Evolutionary conservation across 2,329 filamentous ascomycete genomes (phyloP).

Genomic region (Myriosclerotinia curreyana): DNA sequence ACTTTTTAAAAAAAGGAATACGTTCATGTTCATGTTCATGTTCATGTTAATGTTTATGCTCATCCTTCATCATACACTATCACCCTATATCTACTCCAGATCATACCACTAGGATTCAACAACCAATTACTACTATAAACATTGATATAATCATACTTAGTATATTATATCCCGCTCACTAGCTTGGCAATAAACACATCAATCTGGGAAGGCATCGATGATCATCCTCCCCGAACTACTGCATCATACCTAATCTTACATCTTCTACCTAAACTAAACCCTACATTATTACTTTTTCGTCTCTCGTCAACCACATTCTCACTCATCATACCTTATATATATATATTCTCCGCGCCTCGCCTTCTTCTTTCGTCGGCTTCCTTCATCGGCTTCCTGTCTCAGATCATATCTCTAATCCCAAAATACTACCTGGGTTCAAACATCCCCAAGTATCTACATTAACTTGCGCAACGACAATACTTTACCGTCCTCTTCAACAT

Average conservation of each 20-base stretch:
- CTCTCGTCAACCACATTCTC: slow-evolving; percentile 16
- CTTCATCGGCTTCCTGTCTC: slow-evolving; percentile 31
- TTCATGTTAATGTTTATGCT: neutral
- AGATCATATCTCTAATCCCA: slow-evolving; percentile 29
- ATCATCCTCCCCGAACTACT: slow-evolving; percentile 32
- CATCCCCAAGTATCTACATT: slow-evolving; percentile 16
- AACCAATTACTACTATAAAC: slow-evolving; percentile 1
- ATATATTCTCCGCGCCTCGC: slow-evolving; percentile 31
- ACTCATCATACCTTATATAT: slow-evolving; percentile 25
- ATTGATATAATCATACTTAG: neutral
- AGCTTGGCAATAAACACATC: slow-evolving; percentile 22
- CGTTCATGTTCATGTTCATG: slow-evolving; percentile 6
- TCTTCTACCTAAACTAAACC: slow-evolving; percentile 16
- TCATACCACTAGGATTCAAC: slow-evolving; percentile 10
- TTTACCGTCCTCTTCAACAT: neutral
- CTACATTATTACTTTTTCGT: slow-evolving; percentile 22
- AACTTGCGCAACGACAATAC: slow-evolving; percentile 8
- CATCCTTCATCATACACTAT: slow-evolving; percentile 11
- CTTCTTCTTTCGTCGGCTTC: slow-evolving; percentile 24
- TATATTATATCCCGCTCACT: slow-evolving; percentile 18
- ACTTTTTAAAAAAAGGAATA: slow-evolving; percentile 16
- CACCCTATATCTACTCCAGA: slow-evolving; percentile 16
- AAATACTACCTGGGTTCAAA: slow-evolving; percentile 17
- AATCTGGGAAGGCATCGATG: slow-evolving; percentile 26
- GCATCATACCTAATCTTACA: slow-evolving; percentile 37